phyloP scores from a whole-genome alignment of 1,284 basidiomycete genomes.

The Anthracocystis panici-leucophaei region DNA sequence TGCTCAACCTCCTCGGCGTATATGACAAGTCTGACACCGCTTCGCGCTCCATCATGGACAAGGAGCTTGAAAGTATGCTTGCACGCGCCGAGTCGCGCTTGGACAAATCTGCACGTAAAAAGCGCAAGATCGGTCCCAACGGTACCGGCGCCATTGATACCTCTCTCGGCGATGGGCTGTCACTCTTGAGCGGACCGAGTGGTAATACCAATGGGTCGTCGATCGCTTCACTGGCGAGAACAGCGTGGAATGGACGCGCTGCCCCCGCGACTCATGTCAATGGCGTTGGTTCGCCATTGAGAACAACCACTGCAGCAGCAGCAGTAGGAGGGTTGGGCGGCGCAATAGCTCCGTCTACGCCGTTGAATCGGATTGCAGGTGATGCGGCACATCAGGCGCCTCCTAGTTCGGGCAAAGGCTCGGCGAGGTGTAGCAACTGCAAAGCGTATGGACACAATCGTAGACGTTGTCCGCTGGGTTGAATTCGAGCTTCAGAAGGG shows the following conservation, averaged over 20 bases:
- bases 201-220: neutral
- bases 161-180: constrained; percentile 2
- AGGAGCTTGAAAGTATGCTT: constrained; percentile 25
- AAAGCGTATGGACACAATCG: constrained; percentile 51
- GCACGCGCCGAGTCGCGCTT: constrained; percentile 28
- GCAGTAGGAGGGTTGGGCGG: neutral
- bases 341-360: constrained; percentile 4
- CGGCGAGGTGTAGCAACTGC: constrained; percentile 47
- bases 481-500: neutral
- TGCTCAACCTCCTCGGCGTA: constrained; percentile 38
- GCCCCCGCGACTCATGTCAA: constrained; percentile 2
- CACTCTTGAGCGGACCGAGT: no score
- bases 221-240: constrained; percentile 17
- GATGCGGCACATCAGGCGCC: constrained; percentile 12
- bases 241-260: constrained; percentile 16
- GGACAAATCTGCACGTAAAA: constrained; percentile 20
- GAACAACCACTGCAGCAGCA: constrained; percentile 3
- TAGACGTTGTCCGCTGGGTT: constrained; percentile 42
- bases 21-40: constrained; percentile 33
- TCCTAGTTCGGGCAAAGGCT: constrained; percentile 41
- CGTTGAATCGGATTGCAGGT: constrained; percentile 5
- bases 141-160: neutral
- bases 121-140: constrained; percentile 23
- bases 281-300: constrained; percentile 13
- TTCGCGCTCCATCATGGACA: constrained; percentile 25